phyloP scores from a whole-genome alignment of 73 alveolate genomes.

The Uronychia binucleata region DNA sequence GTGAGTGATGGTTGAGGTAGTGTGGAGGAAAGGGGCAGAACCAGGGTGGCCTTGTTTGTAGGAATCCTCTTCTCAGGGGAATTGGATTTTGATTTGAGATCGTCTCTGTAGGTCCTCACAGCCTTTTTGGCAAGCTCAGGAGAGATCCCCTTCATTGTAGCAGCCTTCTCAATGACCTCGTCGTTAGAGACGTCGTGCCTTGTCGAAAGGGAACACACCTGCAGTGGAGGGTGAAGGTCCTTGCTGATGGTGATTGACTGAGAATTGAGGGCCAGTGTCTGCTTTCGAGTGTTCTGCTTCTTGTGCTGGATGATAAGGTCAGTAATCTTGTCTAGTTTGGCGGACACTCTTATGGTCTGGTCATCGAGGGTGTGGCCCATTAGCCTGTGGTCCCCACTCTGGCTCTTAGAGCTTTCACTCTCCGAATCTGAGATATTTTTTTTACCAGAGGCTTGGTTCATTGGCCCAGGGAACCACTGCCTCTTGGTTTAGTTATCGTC shows the following conservation, averaged over 20 bases:
- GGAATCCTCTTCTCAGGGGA: not conserved
- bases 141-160: not conserved
- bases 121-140: not conserved
- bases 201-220: not conserved
- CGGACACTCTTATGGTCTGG: not conserved
- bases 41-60: no score
- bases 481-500: no score
- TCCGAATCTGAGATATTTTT: not conserved
- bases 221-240: not conserved
- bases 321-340: not conserved
- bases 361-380: not conserved
- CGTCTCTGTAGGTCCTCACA: not conserved
- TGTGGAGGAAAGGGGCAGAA: no score
- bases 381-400: not conserved
- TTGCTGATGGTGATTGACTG: not conserved
- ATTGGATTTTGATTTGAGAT: not conserved
- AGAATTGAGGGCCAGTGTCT: not conserved
- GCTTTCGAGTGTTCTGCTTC: not conserved
- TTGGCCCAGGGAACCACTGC: not conserved
- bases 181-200: not conserved
- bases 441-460: not conserved
- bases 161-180: not conserved
- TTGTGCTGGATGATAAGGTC: not conserved
- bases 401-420: not conserved
- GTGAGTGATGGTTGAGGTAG: constrained; percentile 3